phyloP scores from a whole-genome alignment of 768 basidiomycete species.

The Russula sp. region DNA sequence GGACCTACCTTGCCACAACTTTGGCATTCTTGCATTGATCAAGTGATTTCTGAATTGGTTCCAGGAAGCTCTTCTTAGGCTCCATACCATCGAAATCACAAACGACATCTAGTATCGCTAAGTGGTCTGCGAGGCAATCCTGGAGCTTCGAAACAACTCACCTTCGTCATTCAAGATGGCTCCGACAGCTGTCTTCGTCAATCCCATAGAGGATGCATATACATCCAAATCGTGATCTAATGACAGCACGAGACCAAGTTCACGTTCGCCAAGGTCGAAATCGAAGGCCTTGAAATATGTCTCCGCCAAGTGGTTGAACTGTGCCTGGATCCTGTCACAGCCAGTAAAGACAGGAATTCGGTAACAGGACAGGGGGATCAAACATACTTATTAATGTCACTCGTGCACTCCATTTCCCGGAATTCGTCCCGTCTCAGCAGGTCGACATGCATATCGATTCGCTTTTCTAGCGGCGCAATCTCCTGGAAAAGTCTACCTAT shows the following conservation, averaged over 20 bases:
- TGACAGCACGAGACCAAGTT: constrained; percentile 71
- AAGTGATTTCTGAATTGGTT: constrained; percentile 74
- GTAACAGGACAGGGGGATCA: not conserved
- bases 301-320: constrained; percentile 88
- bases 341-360: not conserved
- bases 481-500: constrained; percentile 81
- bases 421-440: constrained; percentile 83
- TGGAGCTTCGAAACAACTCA: constrained; percentile 26
- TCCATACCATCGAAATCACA: constrained; percentile 70
- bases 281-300: constrained; percentile 78
- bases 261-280: constrained; percentile 85
- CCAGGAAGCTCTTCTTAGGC: constrained; percentile 67
- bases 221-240: constrained; percentile 92
- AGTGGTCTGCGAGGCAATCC: not conserved
- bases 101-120: constrained; percentile 46
- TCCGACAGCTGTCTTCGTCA: constrained; percentile 82
- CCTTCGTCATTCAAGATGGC: constrained; percentile 71
- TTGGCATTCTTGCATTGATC: constrained; percentile 80
- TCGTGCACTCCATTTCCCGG: constrained; percentile 87
- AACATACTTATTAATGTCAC: constrained; percentile 77
- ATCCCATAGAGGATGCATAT: constrained; percentile 85
- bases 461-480: constrained; percentile 80
- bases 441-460: constrained; percentile 88
- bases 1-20: constrained; percentile 51
- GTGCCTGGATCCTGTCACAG: constrained; percentile 67